A percentile compares a stretch with the other conserved stretches of the same genome.
phyloP scores from a whole-genome alignment of 805 yeast species.

The Yarrowia deformans region DNA sequence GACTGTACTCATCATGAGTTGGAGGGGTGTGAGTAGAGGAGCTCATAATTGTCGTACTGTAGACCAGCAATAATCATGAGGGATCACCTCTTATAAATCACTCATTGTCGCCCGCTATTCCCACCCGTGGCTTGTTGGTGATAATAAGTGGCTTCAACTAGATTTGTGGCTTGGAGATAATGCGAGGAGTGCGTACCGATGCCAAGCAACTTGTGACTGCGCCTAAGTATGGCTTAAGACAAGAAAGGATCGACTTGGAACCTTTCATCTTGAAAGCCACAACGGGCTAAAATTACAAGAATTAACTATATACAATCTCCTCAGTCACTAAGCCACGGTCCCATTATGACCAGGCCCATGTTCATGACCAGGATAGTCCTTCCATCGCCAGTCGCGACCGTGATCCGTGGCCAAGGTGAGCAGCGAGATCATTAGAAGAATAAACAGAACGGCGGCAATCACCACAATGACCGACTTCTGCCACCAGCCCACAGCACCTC shows the following conservation, averaged over 20 bases:
- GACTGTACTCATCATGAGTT: not conserved
- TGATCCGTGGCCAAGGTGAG: slow-evolving; percentile 17
- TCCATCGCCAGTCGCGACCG: slow-evolving; percentile 34
- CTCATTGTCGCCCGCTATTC: no score
- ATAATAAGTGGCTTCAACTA: not conserved
- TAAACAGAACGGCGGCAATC: slow-evolving; percentile 20
- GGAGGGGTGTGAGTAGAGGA: not conserved
- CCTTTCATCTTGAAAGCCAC: no score
- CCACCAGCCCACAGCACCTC: slow-evolving; percentile 27
- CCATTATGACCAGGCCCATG: slow-evolving; percentile 9
- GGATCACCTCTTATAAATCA: no score
- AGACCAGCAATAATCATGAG: no score
- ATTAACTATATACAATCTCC: not conserved
- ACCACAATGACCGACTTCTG: slow-evolving; percentile 25
- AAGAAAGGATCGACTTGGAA: no score
- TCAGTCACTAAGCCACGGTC: not conserved
- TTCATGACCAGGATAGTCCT: slow-evolving; percentile 17
- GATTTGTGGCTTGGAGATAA: slow-evolving; percentile 2
- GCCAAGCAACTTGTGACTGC: not conserved
- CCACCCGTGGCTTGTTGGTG: not conserved
- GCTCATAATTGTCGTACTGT: not conserved
- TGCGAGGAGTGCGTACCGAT: not conserved
- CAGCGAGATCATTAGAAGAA: slow-evolving; percentile 21
- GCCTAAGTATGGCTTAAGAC: no score
- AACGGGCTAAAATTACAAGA: not conserved